Conservation (phyloP, 2,329 filamentous ascomycete species). For the Metarhizium anisopliae region DNA sequence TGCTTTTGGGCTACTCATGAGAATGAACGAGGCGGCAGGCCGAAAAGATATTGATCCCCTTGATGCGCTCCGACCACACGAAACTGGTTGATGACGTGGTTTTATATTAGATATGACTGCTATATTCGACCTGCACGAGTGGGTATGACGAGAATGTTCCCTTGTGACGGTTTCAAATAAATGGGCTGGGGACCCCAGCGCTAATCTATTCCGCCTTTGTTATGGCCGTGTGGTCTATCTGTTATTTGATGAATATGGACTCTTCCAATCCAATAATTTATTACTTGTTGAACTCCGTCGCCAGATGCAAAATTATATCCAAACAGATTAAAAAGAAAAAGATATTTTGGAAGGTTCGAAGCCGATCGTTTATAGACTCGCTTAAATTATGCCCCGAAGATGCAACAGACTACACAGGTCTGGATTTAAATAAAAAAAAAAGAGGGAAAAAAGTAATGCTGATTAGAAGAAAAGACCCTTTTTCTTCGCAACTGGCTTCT, state of each 20-base stretch:
- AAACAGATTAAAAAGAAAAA: slow-evolving; percentile 2
- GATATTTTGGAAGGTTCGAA: slow-evolving; percentile 4
- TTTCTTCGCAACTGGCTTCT: slow-evolving; percentile 26
- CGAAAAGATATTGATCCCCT: too few relatives aligned
- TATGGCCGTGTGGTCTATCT: slow-evolving; percentile 3
- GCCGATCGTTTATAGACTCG: background rate
- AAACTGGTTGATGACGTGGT: too few relatives aligned
- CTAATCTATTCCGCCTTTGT: background rate
- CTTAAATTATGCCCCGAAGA: background rate
- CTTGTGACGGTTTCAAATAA: background rate
- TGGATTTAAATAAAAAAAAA: background rate
- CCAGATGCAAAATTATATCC: slow-evolving; percentile 2
- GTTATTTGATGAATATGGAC: slow-evolving; percentile 11
- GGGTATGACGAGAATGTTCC: too few relatives aligned
- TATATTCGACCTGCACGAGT: too few relatives aligned
- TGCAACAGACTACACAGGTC: background rate
- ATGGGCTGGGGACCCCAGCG: background rate
- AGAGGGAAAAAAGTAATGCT: too few relatives aligned
- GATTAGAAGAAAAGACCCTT: slow-evolving; percentile 31
- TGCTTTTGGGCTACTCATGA: too few relatives aligned
- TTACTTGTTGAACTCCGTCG: slow-evolving; percentile 1
- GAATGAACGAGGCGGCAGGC: too few relatives aligned
- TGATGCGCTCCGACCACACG: too few relatives aligned
- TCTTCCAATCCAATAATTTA: background rate
- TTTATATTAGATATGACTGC: too few relatives aligned